Conservation (phyloP, 1,284 basidiomycete genomes). For the Cystobasidium slooffiae region DNA sequence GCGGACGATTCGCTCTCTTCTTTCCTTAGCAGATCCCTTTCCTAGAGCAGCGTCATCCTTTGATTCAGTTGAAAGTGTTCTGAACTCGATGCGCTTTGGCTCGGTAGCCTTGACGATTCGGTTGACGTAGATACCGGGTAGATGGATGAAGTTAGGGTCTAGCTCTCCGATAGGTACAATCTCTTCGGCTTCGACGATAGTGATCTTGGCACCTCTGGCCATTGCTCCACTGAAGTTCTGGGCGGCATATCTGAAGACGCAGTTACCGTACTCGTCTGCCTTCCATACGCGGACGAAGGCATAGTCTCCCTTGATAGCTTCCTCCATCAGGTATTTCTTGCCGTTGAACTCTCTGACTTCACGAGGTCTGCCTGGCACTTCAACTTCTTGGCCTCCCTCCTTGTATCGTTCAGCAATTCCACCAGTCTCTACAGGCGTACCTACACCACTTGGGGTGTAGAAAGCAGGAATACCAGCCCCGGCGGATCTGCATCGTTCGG, state of each 20-base stretch:
- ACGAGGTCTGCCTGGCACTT: conserved; percentile 62
- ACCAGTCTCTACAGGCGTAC: conserved; percentile 59
- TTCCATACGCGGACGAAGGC: conserved; percentile 95
- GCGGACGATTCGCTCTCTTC: conserved; percentile 77
- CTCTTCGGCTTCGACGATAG: conserved; percentile 92
- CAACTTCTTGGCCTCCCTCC: conserved; percentile 61
- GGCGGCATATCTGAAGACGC: conserved; percentile 59
- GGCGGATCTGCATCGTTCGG: conserved; percentile 86
- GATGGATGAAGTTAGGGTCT: conserved; percentile 76
- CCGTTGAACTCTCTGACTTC: conserved; percentile 80
- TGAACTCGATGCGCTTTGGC: conserved; percentile 74
- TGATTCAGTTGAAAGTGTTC: conserved; percentile 39
- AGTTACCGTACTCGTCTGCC: conserved; percentile 72
- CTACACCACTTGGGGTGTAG: conserved; percentile 83
- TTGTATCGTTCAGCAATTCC: conserved; percentile 58
- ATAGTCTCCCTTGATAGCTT: conserved; percentile 71
- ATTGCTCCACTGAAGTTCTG: conserved; percentile 87
- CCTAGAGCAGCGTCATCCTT: conserved; percentile 47
- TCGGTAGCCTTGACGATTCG: conserved; percentile 60
- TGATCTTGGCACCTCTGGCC: conserved; percentile 85
- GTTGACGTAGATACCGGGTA: conserved; percentile 55
- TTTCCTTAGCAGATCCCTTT: conserved; percentile 64
- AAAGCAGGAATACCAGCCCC: conserved; percentile 95
- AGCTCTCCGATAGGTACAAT: conserved; percentile 86
- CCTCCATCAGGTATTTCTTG: conserved; percentile 82